phyloP scores from a whole-genome alignment of 345 rosid genomes.

The Brassica carinata region DNA sequence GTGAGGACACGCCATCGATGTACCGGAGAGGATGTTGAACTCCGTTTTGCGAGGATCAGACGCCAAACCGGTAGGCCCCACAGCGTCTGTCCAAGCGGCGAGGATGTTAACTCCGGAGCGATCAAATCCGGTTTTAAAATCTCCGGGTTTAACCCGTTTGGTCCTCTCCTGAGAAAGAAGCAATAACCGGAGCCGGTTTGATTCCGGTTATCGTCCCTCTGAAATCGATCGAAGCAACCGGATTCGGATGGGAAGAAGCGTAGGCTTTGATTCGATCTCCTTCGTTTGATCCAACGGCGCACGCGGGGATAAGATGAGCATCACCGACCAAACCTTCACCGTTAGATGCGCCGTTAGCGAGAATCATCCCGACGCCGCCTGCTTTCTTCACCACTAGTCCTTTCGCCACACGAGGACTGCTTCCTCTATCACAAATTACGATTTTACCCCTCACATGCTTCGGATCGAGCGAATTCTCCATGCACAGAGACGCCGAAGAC shows the following conservation, averaged over 20 bases:
- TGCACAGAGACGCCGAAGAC: background rate
- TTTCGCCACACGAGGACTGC: background rate
- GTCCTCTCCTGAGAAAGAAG: slow-evolving; percentile 9
- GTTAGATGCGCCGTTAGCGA: background rate
- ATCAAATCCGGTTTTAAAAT: background rate
- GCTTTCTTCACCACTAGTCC: background rate
- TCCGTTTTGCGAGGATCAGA: background rate
- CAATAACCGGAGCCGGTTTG: slow-evolving; percentile 10
- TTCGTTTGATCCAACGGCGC: background rate
- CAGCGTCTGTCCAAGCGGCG: background rate
- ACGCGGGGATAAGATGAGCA: background rate
- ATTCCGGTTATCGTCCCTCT: background rate
- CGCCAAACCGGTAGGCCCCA: background rate
- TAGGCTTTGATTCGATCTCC: background rate
- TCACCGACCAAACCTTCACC: slow-evolving; percentile 2
- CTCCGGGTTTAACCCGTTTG: slow-evolving; percentile 13
- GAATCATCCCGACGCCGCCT: background rate
- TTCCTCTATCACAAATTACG: background rate
- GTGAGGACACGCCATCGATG: slow-evolving; percentile 10
- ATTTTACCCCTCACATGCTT: background rate
- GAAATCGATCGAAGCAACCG: background rate
- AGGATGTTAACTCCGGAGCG: background rate
- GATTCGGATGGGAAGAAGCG: background rate
- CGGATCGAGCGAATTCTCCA: slow-evolving; percentile 6
- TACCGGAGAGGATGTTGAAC: slow-evolving; percentile 5